These are phyloP conservation scores for Gossypioides kirkii DNA, from an alignment of 345 rosid genomes.

Conservation along the genomic window DNA sequence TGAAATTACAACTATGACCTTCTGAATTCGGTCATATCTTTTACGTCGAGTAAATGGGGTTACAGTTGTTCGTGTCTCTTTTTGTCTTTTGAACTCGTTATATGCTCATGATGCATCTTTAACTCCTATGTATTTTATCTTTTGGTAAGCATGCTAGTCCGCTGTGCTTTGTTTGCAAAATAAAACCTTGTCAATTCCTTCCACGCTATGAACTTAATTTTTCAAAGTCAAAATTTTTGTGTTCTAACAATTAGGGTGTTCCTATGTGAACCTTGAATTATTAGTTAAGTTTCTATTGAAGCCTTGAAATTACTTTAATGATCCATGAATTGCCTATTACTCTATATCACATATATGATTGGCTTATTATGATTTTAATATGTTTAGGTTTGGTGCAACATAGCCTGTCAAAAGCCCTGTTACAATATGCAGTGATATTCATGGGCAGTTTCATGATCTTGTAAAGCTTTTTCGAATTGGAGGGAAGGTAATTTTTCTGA, in stretches of 20 bases:
- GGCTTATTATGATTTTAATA: neutral
- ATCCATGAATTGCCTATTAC: neutral
- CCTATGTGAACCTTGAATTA: neutral
- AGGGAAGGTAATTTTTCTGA: conserved; percentile 94
- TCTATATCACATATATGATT: neutral
- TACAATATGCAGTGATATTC: conserved; percentile 95
- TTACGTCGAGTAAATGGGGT: too few relatives aligned
- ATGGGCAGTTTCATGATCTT: conserved; percentile 97
- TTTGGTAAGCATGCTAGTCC: neutral
- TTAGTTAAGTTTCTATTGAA: neutral
- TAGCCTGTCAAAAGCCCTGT: conserved; percentile 97
- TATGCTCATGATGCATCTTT: neutral
- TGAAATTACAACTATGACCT: too few relatives aligned
- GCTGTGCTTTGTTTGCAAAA: neutral
- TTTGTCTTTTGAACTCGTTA: neutral
- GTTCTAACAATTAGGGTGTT: neutral
- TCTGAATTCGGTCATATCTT: too few relatives aligned
- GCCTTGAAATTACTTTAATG: neutral
- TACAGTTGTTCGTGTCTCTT: neutral
- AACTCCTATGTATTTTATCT: neutral
- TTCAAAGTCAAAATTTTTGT: neutral
- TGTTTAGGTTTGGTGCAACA: conserved; percentile 10
- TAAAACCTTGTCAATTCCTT: neutral
- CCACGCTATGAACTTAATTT: neutral
- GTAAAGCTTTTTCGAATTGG: conserved; percentile 97